Evolutionary conservation across 305 asterid species (phyloP).

Genomic region (Solanum hybrid): DNA sequence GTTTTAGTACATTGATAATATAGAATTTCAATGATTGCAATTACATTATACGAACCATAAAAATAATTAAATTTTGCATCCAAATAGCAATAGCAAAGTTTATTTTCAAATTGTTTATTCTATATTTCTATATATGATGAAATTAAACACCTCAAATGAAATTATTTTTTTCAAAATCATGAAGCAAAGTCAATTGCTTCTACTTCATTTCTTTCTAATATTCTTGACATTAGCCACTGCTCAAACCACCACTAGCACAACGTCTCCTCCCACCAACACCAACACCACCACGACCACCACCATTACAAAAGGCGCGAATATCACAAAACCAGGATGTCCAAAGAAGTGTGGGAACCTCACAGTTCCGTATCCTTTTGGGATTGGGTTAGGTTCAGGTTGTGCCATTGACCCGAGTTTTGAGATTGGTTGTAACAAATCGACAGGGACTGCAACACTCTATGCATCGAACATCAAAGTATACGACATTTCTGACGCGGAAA

Average conservation of each 20-base stretch:
- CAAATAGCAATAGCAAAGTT: not conserved
- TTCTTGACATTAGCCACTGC: not conserved
- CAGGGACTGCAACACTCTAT: slow-evolving; percentile 27
- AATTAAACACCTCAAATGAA: not conserved
- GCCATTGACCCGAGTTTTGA: slow-evolving; percentile 16
- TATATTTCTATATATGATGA: not conserved
- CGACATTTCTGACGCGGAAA: slow-evolving; percentile 7
- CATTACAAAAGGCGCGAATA: slow-evolving; percentile 13
- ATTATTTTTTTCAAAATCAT: not conserved
- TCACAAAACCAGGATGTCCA: slow-evolving; percentile 32
- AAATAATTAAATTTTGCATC: not conserved
- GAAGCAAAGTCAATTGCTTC: not conserved
- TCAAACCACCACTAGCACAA: slow-evolving; percentile 1
- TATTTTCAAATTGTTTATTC: not conserved
- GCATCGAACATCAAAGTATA: not conserved
- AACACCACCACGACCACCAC: slow-evolving; percentile 1
- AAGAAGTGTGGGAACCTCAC: slow-evolving; percentile 40
- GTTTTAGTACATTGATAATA: not conserved
- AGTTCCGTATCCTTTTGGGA: slow-evolving; percentile 50
- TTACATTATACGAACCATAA: not conserved
- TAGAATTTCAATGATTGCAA: not conserved
- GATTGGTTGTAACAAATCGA: slow-evolving; percentile 23
- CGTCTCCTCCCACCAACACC: not conserved
- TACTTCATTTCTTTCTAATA: not conserved
- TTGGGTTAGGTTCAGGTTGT: slow-evolving; percentile 28